These are phyloP conservation scores for Taxillus chinensis DNA, from an alignment of 164 flowering plant genomes.

Conservation along the genomic window DNA sequence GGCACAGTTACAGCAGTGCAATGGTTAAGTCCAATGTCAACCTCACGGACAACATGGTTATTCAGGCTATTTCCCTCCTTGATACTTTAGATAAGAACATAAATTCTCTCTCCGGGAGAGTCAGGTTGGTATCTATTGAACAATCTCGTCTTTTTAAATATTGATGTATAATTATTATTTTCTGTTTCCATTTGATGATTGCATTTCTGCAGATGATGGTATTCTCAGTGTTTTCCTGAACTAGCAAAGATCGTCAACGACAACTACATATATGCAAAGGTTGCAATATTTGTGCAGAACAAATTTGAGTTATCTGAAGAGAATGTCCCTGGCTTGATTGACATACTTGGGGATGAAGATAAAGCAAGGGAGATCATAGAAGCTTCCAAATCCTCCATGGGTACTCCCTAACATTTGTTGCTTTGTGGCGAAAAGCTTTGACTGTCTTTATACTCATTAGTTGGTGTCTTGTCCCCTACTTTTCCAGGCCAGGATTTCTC, in stretches of 20 bases:
- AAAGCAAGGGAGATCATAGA: slow-evolving; percentile 88
- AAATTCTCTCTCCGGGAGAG: slow-evolving; percentile 94
- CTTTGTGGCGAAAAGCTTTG: not conserved
- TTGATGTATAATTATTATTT: not conserved
- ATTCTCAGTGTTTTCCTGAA: slow-evolving; percentile 90
- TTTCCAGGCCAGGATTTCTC: slow-evolving; percentile 89
- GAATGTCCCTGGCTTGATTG: slow-evolving; percentile 53
- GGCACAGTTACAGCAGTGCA: slow-evolving; percentile 94
- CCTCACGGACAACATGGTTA: slow-evolving; percentile 94
- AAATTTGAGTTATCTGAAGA: slow-evolving; percentile 73
- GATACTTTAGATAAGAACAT: slow-evolving; percentile 95
- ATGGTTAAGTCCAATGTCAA: slow-evolving; percentile 99
- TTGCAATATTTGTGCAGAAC: slow-evolving; percentile 61
- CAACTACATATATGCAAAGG: slow-evolving; percentile 86
- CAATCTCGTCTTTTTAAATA: not conserved
- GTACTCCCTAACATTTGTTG: slow-evolving; percentile 21
- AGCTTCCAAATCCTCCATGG: slow-evolving; percentile 97
- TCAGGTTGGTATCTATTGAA: slow-evolving; percentile 45
- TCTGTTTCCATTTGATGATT: not conserved
- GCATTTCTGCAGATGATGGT: slow-evolving; percentile 66
- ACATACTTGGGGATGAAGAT: slow-evolving; percentile 88
- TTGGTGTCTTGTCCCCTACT: not conserved
- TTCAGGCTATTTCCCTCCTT: slow-evolving; percentile 92
- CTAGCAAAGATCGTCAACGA: slow-evolving; percentile 89
- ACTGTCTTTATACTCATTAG: slow-evolving; percentile 3